Percentiles rank a stretch among this genome's conserved stretches.
phyloP scores from a whole-genome alignment of 2,329 filamentous ascomycete species.

The Pseudogymnoascus sp. region DNA sequence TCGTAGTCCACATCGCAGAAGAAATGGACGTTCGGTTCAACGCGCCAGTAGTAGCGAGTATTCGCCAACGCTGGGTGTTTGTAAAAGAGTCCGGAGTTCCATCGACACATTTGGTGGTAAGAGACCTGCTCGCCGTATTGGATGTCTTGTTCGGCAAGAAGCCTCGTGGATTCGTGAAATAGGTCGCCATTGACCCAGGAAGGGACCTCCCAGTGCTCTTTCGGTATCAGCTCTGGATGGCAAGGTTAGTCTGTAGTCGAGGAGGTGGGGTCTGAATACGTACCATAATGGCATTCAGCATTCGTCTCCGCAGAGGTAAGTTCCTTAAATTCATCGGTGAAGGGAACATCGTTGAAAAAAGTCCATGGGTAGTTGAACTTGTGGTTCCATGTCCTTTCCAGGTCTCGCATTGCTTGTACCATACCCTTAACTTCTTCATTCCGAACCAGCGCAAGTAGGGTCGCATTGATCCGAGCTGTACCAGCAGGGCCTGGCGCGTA shows the following conservation, averaged over 20 bases:
- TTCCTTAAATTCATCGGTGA: slow-evolving; percentile 86
- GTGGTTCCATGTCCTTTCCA: slow-evolving; percentile 92
- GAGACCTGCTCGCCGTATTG: slow-evolving; percentile 86
- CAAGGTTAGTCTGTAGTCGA: slow-evolving; percentile 18
- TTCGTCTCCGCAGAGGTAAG: slow-evolving; percentile 77
- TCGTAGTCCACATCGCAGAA: slow-evolving; percentile 99
- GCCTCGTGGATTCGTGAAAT: slow-evolving; percentile 75
- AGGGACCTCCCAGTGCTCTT: slow-evolving; percentile 88
- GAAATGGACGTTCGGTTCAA: slow-evolving; percentile 97
- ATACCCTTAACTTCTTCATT: slow-evolving; percentile 84
- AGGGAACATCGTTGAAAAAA: slow-evolving; percentile 95
- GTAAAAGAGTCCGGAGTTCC: slow-evolving; percentile 98
- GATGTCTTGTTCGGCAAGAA: slow-evolving; percentile 76
- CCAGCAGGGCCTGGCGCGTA: slow-evolving; percentile 72
- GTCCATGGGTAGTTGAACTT: slow-evolving; percentile 99
- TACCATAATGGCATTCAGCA: slow-evolving; percentile 80
- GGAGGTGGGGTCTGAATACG: background rate
- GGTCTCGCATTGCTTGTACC: slow-evolving; percentile 79
- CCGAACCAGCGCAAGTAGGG: slow-evolving; percentile 82
- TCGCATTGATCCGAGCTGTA: slow-evolving; percentile 85
- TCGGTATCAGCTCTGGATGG: slow-evolving; percentile 71
- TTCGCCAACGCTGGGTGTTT: slow-evolving; percentile 82
- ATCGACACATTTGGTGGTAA: slow-evolving; percentile 98
- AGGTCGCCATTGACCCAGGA: slow-evolving; percentile 88
- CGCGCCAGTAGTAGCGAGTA: slow-evolving; percentile 93